Base-by-base conservation (phyloP, 1,284 basidiomycete genomes). In the Fomes fomentarius region DNA sequence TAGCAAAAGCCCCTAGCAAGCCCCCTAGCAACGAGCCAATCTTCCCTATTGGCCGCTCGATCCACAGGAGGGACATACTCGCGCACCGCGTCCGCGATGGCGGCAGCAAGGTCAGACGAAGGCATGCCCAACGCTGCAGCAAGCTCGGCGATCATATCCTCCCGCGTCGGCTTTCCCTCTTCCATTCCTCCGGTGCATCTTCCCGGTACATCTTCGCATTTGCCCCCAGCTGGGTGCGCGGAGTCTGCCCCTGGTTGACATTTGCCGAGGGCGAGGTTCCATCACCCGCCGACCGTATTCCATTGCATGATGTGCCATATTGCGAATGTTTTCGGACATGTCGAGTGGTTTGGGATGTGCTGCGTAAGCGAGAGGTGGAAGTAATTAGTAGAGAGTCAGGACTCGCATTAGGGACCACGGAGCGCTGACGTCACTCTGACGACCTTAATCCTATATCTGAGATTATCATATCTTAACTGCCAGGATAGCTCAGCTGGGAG, bases 401-500 rank as follows among this genome's bases (percentile, higher is more conserved):
- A 7, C 12, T 6, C 7, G 7, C 28, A 12, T 12, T 12, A 12
- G 7, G 28, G 28, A 12, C 7, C 28, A 7, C 12, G 28, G 6
- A 30, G 28, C 28, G 12, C 6, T 30, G 28, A 30, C 28, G 28
- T 30, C 28, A 30, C n/a, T n/a, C n/a, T 30, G 28, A 30, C 28
- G 7, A 30, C 6, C 6, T 6, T 30, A 12, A 30, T 6, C 7
- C 28, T 6, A 12, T 6, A 6, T 30, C 7, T 12, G 28, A 12
- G 28, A 7, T 30, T 7, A 30, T n/a, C 7, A 12, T 6, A 7
- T 30, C 28, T 7, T 30, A 12, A n/a, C n/a, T 40, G 77, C 81
- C 73, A 73, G 76, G 74, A 72, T 84, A 84, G 84, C 84, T 86
- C 84, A 86, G 84, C 81, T 86, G 84, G 84, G 83, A 86, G 84